phyloP scores from a whole-genome alignment of 2,329 filamentous ascomycete genomes.

The Aspergillus fructus region DNA sequence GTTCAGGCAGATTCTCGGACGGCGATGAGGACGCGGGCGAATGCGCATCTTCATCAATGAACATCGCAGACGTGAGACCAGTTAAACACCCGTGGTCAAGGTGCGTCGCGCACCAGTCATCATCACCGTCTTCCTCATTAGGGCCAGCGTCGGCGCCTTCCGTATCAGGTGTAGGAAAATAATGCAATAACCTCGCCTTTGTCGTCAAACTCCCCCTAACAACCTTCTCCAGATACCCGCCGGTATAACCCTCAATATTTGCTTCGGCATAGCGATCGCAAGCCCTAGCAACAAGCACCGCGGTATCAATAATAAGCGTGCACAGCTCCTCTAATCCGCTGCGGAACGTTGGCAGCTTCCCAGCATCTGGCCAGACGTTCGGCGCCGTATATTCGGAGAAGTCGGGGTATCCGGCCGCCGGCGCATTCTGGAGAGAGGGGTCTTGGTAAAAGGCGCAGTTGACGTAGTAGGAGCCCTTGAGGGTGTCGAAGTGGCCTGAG shows the following conservation, averaged over 20 bases:
- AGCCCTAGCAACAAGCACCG: conserved; percentile 81
- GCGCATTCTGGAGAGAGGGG: conserved; percentile 35
- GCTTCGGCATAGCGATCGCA: conserved; percentile 82
- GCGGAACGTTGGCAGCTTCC: conserved; percentile 72
- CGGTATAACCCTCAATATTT: conserved; percentile 74
- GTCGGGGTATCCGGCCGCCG: conserved; percentile 42
- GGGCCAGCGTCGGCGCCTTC: not conserved
- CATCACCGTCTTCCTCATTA: conserved; percentile 56
- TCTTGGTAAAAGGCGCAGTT: conserved; percentile 58
- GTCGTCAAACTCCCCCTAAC: conserved; percentile 83
- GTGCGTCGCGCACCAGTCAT: conserved; percentile 84
- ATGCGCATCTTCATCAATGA: conserved; percentile 71
- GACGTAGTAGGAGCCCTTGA: conserved; percentile 65
- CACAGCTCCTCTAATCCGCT: conserved; percentile 73
- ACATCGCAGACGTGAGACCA: conserved; percentile 93
- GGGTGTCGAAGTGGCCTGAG: conserved; percentile 60
- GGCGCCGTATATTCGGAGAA: conserved; percentile 87
- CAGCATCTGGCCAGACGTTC: conserved; percentile 79
- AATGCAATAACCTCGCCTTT: conserved; percentile 89
- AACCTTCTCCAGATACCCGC: conserved; percentile 80
- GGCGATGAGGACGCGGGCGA: conserved; percentile 34
- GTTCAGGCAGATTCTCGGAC: conserved; percentile 60
- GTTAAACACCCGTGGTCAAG: conserved; percentile 92
- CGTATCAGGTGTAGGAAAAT: conserved; percentile 62
- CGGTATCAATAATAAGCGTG: conserved; percentile 81